These are phyloP conservation scores for Clitocybe nebularis DNA, from an alignment of 1,284 basidiomycete species.

Conservation along the genomic window DNA sequence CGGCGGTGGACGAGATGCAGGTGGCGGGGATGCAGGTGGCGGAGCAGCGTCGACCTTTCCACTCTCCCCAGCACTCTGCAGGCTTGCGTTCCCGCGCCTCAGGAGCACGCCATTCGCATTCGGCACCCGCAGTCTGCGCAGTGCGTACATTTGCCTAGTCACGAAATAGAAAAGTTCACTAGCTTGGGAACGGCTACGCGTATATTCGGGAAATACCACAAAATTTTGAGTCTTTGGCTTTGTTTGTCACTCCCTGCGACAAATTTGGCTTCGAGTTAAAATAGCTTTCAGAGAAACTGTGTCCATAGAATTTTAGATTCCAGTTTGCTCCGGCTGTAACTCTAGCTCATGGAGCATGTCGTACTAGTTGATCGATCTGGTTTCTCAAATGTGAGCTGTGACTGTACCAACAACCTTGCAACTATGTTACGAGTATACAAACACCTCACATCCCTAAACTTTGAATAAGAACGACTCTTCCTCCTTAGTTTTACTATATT, in stretches of 20 bases:
- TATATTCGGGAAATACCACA: slow-evolving; percentile 5
- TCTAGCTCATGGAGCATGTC: too few relatives aligned
- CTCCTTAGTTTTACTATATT: too few relatives aligned
- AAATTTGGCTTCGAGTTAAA: neutral
- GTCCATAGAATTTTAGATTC: too few relatives aligned
- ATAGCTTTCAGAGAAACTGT: neutral
- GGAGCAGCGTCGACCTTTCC: slow-evolving; percentile 7
- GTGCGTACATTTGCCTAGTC: slow-evolving; percentile 23
- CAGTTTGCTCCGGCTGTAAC: too few relatives aligned
- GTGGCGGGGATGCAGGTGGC: slow-evolving; percentile 8
- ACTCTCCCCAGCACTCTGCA: slow-evolving; percentile 10
- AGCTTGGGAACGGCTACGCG: slow-evolving; percentile 16
- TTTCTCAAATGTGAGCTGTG: too few relatives aligned
- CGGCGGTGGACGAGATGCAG: slow-evolving; percentile 3
- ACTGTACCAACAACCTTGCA: too few relatives aligned
- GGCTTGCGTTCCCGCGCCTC: slow-evolving; percentile 19
- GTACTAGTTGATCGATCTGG: too few relatives aligned
- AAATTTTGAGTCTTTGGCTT: slow-evolving; percentile 19
- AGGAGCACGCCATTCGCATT: slow-evolving; percentile 8
- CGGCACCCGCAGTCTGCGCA: slow-evolving; percentile 20
- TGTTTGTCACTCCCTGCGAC: slow-evolving; percentile 18
- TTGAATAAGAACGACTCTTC: too few relatives aligned
- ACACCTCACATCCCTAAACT: too few relatives aligned
- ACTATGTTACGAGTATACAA: too few relatives aligned
- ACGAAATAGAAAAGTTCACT: neutral